Evolutionary conservation across 1,284 basidiomycete species (phyloP).

Genomic region (Mycosarcoma mackinlayi): DNA sequence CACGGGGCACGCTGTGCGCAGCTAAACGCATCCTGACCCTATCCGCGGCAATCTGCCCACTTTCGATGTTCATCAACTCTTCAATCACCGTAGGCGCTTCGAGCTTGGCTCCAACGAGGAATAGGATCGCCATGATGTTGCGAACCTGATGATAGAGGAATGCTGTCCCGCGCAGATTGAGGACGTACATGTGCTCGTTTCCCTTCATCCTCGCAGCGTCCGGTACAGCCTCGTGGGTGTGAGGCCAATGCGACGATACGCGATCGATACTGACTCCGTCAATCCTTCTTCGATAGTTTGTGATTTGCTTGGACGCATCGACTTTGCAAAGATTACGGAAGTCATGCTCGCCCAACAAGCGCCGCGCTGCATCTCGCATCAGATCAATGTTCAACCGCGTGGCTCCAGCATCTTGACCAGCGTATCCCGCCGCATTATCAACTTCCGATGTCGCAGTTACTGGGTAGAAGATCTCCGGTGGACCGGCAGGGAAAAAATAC

Average conservation of each 20-base stretch:
- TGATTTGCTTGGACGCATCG: conserved; percentile 93
- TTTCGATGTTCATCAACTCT: conserved; percentile 78
- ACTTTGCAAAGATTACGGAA: conserved; percentile 95
- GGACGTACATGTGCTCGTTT: conserved; percentile 73
- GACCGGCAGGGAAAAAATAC: conserved; percentile 78
- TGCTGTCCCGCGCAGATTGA: conserved; percentile 88
- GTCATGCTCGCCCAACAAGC: conserved; percentile 89
- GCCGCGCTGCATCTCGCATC: conserved; percentile 81
- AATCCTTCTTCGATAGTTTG: conserved; percentile 78
- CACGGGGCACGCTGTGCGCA: background rate
- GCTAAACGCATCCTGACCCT: conserved; percentile 30
- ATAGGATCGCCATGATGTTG: conserved; percentile 91
- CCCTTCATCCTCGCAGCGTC: conserved; percentile 39
- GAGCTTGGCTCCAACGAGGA: conserved; percentile 85
- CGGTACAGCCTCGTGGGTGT: background rate
- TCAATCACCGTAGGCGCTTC: conserved; percentile 80
- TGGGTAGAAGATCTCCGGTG: conserved; percentile 41
- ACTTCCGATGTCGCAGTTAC: background rate
- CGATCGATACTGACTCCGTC: conserved; percentile 75
- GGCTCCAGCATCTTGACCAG: conserved; percentile 10
- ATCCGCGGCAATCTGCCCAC: conserved; percentile 46
- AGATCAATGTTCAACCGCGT: conserved; percentile 66
- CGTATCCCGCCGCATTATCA: too few species aligned
- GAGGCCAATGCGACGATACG: conserved; percentile 55
- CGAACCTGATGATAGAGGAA: conserved; percentile 98